Percentiles rank a stretch among this genome's conserved stretches.
phyloP scores from a whole-genome alignment of 192 early-diverging fungal genomes.

The Coemansia erecta region DNA sequence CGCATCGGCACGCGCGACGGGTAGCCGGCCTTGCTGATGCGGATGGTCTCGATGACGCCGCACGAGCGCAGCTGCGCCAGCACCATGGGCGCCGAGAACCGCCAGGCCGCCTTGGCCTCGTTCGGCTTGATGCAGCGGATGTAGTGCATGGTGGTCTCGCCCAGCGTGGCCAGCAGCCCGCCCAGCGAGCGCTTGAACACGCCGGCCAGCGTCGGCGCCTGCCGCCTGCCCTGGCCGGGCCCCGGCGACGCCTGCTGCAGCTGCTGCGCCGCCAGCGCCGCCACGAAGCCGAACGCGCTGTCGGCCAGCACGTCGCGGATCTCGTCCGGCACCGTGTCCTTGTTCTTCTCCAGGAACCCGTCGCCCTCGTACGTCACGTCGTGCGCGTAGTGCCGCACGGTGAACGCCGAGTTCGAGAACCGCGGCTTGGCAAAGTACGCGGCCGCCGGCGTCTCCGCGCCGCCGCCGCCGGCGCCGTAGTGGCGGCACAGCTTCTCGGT shows the following conservation, averaged over 20 bases:
- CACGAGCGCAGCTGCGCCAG: conserved; percentile 92
- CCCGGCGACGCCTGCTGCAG: conserved; percentile 14
- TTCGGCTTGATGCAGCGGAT: conserved; percentile 99
- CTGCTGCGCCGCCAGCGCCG: conserved; percentile 2
- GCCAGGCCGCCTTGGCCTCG: conserved; percentile 85
- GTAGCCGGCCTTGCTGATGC: conserved; percentile 96
- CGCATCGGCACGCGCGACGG: conserved; percentile 84
- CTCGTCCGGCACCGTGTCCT: conserved; percentile 95
- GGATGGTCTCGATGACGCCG: conserved; percentile 98
- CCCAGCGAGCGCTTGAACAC: conserved; percentile 70
- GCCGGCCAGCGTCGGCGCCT: conserved; percentile 48
- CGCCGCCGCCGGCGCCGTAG: conserved; percentile 7
- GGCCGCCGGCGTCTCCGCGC: conserved; percentile 4
- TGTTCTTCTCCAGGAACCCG: conserved; percentile 97
- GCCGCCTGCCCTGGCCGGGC: conserved; percentile 11
- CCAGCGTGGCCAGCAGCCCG: conserved; percentile 90
- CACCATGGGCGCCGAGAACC: conserved; percentile 92
- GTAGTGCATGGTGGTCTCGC: conserved; percentile 89
- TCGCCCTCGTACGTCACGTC: conserved; percentile 95
- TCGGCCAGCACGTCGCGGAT: conserved; percentile 44
- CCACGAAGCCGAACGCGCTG: conserved; percentile 42
- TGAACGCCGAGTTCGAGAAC: conserved; percentile 88
- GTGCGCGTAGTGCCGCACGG: conserved; percentile 91
- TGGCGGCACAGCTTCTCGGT: conserved; percentile 51
- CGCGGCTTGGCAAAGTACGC: conserved; percentile 86